Percentiles rank a stretch among this genome's conserved stretches.
These are phyloP conservation scores for Phaffomyces antillensis DNA, from an alignment of 805 yeast species.

Conservation along the genomic window DNA sequence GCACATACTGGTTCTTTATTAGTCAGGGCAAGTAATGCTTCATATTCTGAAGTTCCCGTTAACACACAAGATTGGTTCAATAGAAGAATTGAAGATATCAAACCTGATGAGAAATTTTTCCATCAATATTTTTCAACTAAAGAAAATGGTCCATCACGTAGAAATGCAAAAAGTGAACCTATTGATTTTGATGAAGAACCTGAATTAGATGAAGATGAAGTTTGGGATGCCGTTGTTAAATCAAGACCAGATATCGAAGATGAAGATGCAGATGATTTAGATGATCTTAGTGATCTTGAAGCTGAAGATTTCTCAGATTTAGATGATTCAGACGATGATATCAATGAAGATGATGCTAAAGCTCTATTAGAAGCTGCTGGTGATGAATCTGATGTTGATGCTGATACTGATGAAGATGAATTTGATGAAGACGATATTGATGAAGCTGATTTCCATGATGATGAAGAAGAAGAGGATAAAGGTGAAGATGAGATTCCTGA, in stretches of 20 bases:
- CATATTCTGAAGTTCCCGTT: constrained; percentile 52
- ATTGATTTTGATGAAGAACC: constrained; percentile 36
- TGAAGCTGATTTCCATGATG: constrained; percentile 29
- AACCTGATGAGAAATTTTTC: constrained; percentile 85
- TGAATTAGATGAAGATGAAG: constrained; percentile 59
- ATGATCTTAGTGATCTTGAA: constrained; percentile 58
- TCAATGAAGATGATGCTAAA: constrained; percentile 34
- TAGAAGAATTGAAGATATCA: constrained; percentile 54
- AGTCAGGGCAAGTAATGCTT: constrained; percentile 52
- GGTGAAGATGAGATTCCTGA: constrained; percentile 23
- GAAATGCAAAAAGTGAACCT: constrained; percentile 24
- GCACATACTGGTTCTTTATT: constrained; percentile 62
- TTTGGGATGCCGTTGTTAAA: constrained; percentile 74
- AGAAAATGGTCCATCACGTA: constrained; percentile 31
- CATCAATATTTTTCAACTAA: constrained; percentile 73
- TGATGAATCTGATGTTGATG: constrained; percentile 16
- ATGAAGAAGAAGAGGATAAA: constrained; percentile 27
- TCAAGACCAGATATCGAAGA: constrained; percentile 69
- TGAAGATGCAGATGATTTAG: constrained; percentile 37
- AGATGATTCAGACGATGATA: constrained; percentile 30
- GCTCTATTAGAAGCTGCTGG: constrained; percentile 27
- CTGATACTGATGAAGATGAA: background rate
- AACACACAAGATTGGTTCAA: constrained; percentile 81
- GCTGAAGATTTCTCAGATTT: constrained; percentile 45
- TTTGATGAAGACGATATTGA: constrained; percentile 23